phyloP scores from a whole-genome alignment of 495 filamentous ascomycete genomes.

The Bathelium albidoporum region DNA sequence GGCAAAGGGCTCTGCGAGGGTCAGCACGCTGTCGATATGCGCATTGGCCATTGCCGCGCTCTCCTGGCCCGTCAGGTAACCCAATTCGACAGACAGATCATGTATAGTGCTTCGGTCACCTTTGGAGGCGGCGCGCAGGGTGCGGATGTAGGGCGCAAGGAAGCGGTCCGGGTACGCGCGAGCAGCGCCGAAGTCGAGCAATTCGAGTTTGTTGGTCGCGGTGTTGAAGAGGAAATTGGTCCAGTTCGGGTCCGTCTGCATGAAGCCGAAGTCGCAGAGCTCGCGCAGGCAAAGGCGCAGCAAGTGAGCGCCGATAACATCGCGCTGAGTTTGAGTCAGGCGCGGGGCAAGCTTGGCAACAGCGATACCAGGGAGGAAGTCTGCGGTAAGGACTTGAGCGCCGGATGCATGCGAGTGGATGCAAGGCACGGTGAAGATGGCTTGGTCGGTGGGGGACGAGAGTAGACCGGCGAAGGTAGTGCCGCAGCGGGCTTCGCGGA shows the following conservation, averaged over 20 bases:
- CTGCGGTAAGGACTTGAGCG: constrained; percentile 83
- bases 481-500: constrained; percentile 72
- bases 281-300: constrained; percentile 88
- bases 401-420: constrained; percentile 73
- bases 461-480: constrained; percentile 65
- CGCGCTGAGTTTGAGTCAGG: constrained; percentile 69
- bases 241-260: constrained; percentile 99
- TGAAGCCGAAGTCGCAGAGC: constrained; percentile 86
- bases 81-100: constrained; percentile 65
- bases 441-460: constrained; percentile 43
- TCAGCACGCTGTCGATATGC: constrained; percentile 69
- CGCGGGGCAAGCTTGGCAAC: constrained; percentile 64
- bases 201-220: constrained; percentile 60
- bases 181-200: constrained; percentile 91
- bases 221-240: constrained; percentile 97
- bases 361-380: constrained; percentile 75
- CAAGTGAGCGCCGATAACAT: constrained; percentile 91
- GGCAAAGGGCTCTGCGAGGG: constrained; percentile 85
- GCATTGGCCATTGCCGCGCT: constrained; percentile 74
- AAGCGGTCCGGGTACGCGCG: constrained; percentile 75
- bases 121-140: constrained; percentile 66
- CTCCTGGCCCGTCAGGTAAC: constrained; percentile 88
- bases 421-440: constrained; percentile 67
- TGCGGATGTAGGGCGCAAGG: constrained; percentile 62
- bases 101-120: constrained; percentile 53